A percentile compares a stretch with the other conserved stretches of the same genome.
phyloP scores from a whole-genome alignment of 257 asterid species.

The Eustoma russellianum region DNA sequence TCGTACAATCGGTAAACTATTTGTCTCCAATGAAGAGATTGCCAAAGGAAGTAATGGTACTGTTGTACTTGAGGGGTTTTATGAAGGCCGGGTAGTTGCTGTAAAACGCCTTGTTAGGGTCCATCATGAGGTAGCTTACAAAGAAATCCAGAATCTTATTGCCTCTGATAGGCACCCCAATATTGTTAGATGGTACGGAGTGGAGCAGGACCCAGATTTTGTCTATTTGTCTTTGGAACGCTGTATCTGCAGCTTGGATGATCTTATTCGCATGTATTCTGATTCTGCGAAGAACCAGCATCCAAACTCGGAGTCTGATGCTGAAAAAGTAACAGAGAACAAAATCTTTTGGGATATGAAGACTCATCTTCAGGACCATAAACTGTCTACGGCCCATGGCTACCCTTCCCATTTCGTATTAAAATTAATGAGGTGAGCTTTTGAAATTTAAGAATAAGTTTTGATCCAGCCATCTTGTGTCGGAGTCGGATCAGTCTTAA shows the following conservation, averaged over 20 bases:
- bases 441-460: neutral
- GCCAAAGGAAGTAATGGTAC: constrained; percentile 97
- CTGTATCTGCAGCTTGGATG: constrained; percentile 75
- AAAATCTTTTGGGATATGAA: constrained; percentile 29
- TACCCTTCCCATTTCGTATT: constrained; percentile 65
- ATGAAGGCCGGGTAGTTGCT: constrained; percentile 81
- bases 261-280: constrained; percentile 52
- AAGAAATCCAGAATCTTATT: constrained; percentile 84
- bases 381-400: constrained; percentile 57
- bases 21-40: constrained; percentile 62
- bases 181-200: constrained; percentile 85
- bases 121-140: constrained; percentile 71
- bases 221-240: constrained; percentile 90
- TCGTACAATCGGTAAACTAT: constrained; percentile 66
- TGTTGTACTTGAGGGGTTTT: constrained; percentile 77
- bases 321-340: constrained; percentile 29
- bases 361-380: constrained; percentile 25
- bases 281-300: constrained; percentile 28
- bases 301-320: constrained; percentile 24
- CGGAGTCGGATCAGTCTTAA: constrained; percentile 1
- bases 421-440: constrained; percentile 68
- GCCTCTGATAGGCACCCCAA: constrained; percentile 85
- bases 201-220: constrained; percentile 86
- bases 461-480: neutral
- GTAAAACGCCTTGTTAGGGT: constrained; percentile 93